These are phyloP conservation scores for Tagetes patula DNA, from an alignment of 129 eudicot species.

Conservation along the genomic window DNA sequence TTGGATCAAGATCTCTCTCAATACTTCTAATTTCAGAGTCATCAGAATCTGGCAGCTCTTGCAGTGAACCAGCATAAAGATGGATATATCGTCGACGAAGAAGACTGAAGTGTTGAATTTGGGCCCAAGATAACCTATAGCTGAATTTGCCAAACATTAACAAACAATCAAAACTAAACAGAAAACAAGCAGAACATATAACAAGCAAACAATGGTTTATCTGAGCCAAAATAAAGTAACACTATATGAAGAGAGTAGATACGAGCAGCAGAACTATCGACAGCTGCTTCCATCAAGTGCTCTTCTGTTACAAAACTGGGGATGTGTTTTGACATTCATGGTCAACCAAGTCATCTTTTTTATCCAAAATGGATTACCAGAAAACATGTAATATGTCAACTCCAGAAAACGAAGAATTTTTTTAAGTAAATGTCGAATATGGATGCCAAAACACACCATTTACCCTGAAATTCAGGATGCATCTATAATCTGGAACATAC, in stretches of 20 bases:
- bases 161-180: slow-evolving; percentile 8
- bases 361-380: slow-evolving; percentile 15
- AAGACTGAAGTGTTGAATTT: slow-evolving; percentile 64
- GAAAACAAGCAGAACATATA: background rate
- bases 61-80: slow-evolving; percentile 75
- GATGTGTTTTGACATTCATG: slow-evolving; percentile 10
- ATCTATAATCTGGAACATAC: slow-evolving; percentile 4
- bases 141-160: slow-evolving; percentile 43
- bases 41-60: slow-evolving; percentile 49
- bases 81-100: slow-evolving; percentile 84
- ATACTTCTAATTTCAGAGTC: slow-evolving; percentile 65
- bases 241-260: background rate
- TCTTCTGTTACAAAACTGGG: slow-evolving; percentile 23
- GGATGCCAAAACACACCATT: slow-evolving; percentile 15
- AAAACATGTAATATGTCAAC: slow-evolving; percentile 15
- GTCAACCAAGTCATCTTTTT: slow-evolving; percentile 25
- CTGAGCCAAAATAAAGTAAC: background rate
- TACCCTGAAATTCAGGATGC: slow-evolving; percentile 11
- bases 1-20: slow-evolving; percentile 93
- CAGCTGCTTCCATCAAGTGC: slow-evolving; percentile 23
- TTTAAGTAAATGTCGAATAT: background rate
- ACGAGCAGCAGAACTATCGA: slow-evolving; percentile 14
- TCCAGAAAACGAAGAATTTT: background rate
- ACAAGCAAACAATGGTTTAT: background rate
- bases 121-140: slow-evolving; percentile 91